Evolutionary conservation across 2,329 filamentous ascomycete genomes (phyloP), one percentile per base, ranked within the genome.

Genomic region (Cladorrhinum sp.): DNA sequence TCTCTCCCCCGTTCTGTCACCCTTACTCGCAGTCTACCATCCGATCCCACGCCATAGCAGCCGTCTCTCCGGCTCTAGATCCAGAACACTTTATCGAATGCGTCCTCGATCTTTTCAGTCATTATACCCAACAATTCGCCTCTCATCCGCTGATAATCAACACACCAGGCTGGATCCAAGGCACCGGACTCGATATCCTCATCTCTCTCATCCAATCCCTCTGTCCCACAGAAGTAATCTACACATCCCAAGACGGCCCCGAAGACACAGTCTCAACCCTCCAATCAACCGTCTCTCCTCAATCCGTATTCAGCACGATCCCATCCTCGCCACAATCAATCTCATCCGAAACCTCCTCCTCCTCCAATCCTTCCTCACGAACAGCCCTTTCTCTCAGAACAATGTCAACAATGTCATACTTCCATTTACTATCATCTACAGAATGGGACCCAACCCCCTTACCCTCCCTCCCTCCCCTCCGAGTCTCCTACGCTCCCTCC

Each of bases 391-490:
- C 93, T 62, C 73, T 91, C 2, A 78, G 89, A 55, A 81, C 82
- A 5, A 92, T 93, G 88, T 89, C 92, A 66, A 85, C 81, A n/a
- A 87, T 92, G 80, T 87, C 89, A 0, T 93, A 93, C 67, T 91
- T 93, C 68, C 91, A 93, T 65, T 48, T 29, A 53, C 52, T 59
- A 27, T 2, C 57, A 50, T 27, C 61, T 60, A 22, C 65, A 66
- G n/a, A 45, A 55, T 90, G 86, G 83, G 75, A 81, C 55, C 62
- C 78, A 0, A 77, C 75, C 0, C 82, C 88, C 0, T 73, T 93
- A 8, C 83, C 83, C 1, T 75, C 77, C 0, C 67, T 81, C 7
- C 72, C 79, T 0, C 90, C 90, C 0, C 87, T 85, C 79, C 74
- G 84, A 38, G 83, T 92, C 23, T 75, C 73, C 3, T 93, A 90